phyloP scores from a whole-genome alignment of 1,284 basidiomycete species.

The Microbotryum lychnidis-dioicae region DNA sequence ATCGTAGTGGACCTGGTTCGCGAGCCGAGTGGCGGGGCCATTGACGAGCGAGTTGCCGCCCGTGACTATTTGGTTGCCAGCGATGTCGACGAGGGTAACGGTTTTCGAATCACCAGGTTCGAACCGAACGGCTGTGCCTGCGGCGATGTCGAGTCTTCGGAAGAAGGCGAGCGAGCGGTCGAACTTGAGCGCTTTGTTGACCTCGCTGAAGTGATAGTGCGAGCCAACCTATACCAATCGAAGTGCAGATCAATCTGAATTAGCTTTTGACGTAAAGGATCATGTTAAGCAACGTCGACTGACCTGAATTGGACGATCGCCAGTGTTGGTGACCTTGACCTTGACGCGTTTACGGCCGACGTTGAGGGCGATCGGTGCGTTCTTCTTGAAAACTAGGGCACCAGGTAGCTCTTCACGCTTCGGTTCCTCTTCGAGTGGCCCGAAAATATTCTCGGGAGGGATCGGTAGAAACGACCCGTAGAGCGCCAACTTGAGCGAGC shows the following conservation, averaged over 20 bases:
- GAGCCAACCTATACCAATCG: slow-evolving; percentile 59
- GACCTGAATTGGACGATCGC: slow-evolving; percentile 89
- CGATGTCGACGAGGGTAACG: slow-evolving; percentile 72
- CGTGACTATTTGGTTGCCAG: slow-evolving; percentile 60
- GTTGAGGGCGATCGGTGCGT: slow-evolving; percentile 63
- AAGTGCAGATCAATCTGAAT: too few species aligned
- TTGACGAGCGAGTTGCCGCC: slow-evolving; percentile 73
- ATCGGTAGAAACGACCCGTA: slow-evolving; percentile 88
- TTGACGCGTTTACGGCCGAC: slow-evolving; percentile 58
- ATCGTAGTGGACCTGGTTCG: background rate
- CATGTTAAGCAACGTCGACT: slow-evolving; percentile 8
- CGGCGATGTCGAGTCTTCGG: slow-evolving; percentile 80
- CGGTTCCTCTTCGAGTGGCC: slow-evolving; percentile 46
- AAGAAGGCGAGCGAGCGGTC: slow-evolving; percentile 74
- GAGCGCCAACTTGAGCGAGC: slow-evolving; percentile 69
- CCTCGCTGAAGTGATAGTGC: slow-evolving; percentile 84
- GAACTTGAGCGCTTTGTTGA: slow-evolving; percentile 72
- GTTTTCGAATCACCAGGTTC: slow-evolving; percentile 87
- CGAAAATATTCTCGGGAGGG: slow-evolving; percentile 60
- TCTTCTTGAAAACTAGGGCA: slow-evolving; percentile 55
- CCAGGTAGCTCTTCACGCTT: slow-evolving; percentile 21
- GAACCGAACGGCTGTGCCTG: slow-evolving; percentile 91
- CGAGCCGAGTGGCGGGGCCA: slow-evolving; percentile 40
- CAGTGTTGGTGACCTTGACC: slow-evolving; percentile 79
- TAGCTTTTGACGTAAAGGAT: too few species aligned